Base-by-base conservation (phyloP, 805 yeast species). In the Saturnispora ahearnii region DNA sequence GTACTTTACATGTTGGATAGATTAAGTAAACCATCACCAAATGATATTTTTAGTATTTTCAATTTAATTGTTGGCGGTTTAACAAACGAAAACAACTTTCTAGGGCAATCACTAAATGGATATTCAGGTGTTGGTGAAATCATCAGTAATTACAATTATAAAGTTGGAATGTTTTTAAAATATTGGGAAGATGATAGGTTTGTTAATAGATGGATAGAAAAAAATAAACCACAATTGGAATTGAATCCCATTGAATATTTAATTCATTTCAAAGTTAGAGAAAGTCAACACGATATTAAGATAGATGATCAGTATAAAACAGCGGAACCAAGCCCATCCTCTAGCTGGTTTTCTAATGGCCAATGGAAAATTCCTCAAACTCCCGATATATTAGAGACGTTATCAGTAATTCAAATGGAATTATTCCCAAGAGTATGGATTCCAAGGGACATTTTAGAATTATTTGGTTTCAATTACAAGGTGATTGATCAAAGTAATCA, bases 231-330 rank as follows among this genome's bases (percentile, higher is more conserved):
- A 8, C 45, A 49, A 3, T 43, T 61, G 3, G 36, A 49, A 3
- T 57, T 57, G 22, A 46, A 46, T 9, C 44, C 55, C 5, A 53
- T 51, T 30, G 64, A 63, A 4, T 64, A 64, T 45, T 38, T 60
- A 44, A 52, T 66, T 3, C 69, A 66, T 54, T 66, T 66, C 50
- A 65, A 65, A 44, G 61, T 66, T 11, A 56, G 59, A 7, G 68
- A 64, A 38, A 57, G 52, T 32, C 36, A 41, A 8, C 48, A 51
- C 30, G 49, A 51, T 8, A 36, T 42, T n/a, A 44, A 44, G 11
- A 50, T 30, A n/a, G 36, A 37, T n/a, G 48, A 45, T 1, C 42
- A 36, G 26, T 34, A 15, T 15, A 18, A 33, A 26, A 28, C 41
- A n/a, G 6, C 34, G 4, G 37, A 24, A 22, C 18, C 29, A 3